Evolutionary conservation across 306 rosid genomes (phyloP).

Genomic region (Glycine soja): DNA sequence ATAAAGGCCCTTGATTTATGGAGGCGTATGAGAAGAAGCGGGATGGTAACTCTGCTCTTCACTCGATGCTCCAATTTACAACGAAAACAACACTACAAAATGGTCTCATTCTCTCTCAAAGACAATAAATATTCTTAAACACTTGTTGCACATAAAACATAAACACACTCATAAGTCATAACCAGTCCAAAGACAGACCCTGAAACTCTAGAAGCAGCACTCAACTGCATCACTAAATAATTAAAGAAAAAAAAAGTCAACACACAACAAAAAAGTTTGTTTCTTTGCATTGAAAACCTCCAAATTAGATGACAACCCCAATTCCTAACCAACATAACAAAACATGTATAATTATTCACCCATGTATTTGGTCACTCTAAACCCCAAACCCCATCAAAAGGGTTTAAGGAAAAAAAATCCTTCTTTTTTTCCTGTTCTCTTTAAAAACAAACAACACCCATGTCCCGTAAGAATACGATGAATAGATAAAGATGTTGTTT

Average conservation of each 20-base stretch:
- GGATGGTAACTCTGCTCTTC: conserved; percentile 60
- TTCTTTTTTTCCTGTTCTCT: too few relatives aligned
- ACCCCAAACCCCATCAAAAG: neutral
- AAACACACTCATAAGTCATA: neutral
- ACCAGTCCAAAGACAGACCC: conserved; percentile 11
- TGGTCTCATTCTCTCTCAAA: neutral
- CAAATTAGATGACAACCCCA: neutral
- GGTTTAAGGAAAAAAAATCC: too few relatives aligned
- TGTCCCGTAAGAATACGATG: neutral
- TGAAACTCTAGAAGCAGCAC: neutral
- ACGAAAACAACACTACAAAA: neutral
- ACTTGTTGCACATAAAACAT: neutral
- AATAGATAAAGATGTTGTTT: neutral
- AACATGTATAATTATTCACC: neutral
- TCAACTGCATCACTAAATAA: neutral
- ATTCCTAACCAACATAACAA: neutral
- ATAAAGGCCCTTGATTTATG: conserved; percentile 51
- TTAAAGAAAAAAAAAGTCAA: neutral
- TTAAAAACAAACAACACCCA: neutral
- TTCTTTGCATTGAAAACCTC: conserved; percentile 16
- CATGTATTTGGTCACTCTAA: neutral
- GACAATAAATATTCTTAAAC: too few relatives aligned
- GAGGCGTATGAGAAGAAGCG: conserved; percentile 73
- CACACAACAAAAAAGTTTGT: conserved; percentile 20
- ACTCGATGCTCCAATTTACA: conserved; percentile 63